These are phyloP conservation scores for Podaxis sp. DNA, from an alignment of 768 basidiomycete genomes.

Conservation along the genomic window DNA sequence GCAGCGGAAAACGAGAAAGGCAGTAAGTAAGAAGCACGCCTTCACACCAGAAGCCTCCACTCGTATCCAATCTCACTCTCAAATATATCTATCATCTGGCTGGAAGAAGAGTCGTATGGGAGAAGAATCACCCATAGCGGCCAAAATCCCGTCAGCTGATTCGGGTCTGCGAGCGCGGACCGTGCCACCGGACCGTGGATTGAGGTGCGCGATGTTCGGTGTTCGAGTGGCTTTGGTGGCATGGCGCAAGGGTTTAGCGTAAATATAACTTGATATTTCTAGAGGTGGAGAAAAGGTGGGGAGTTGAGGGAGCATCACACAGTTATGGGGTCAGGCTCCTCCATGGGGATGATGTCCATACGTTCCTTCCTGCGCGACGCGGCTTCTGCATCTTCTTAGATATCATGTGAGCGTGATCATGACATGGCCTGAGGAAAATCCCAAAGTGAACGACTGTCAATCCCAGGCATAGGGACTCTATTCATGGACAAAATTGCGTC, in stretches of 20 bases:
- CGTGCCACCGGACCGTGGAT: neutral
- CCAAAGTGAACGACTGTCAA: neutral
- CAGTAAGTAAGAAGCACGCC: conserved; percentile 8
- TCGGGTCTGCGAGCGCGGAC: neutral
- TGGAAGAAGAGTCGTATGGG: neutral
- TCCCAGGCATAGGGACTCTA: too few species aligned
- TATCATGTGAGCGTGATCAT: conserved; percentile 6
- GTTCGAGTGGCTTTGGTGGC: neutral
- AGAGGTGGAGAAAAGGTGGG: conserved; percentile 7
- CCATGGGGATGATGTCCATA: conserved; percentile 9
- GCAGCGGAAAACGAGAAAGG: neutral
- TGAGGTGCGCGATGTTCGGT: neutral
- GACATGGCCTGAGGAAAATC: neutral
- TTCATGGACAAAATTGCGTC: too few species aligned
- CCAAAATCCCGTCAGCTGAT: conserved; percentile 1
- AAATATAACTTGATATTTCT: neutral
- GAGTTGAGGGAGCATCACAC: neutral
- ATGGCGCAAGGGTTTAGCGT: neutral
- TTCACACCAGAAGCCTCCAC: neutral
- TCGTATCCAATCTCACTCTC: neutral
- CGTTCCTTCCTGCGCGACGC: neutral
- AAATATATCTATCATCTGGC: conserved; percentile 4
- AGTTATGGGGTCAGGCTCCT: neutral
- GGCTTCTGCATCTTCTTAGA: neutral
- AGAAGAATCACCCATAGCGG: neutral